Conservation (phyloP, 805 yeast species). For the Candida jianshihensis region DNA sequence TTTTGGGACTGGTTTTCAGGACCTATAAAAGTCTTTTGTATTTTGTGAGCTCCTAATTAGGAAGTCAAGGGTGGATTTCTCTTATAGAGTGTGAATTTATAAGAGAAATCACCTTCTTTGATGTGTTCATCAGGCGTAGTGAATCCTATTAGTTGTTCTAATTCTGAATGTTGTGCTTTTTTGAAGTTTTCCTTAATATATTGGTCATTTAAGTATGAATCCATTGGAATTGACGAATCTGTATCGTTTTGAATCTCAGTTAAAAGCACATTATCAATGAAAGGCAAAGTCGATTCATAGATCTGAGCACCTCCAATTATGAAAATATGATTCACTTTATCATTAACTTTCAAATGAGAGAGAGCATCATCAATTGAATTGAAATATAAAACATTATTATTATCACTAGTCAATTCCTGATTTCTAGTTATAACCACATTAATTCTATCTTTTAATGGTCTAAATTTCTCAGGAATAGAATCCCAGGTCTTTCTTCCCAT, state of each 20-base stretch:
- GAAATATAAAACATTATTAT: slow-evolving; percentile 26
- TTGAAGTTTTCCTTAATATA: slow-evolving; percentile 29
- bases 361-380: slow-evolving; percentile 40
- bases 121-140: slow-evolving; percentile 23
- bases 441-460: slow-evolving; percentile 72
- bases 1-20: too few species aligned
- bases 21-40: too few species aligned
- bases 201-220: slow-evolving; percentile 52
- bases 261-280: slow-evolving; percentile 51
- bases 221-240: slow-evolving; percentile 40
- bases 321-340: slow-evolving; percentile 51
- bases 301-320: slow-evolving; percentile 93
- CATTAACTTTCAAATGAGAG: slow-evolving; percentile 18
- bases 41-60: not conserved
- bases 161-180: slow-evolving; percentile 26
- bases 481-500: slow-evolving; percentile 98
- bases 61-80: slow-evolving; percentile 13
- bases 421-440: slow-evolving; percentile 69
- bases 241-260: slow-evolving; percentile 53
- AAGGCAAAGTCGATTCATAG: slow-evolving; percentile 45
- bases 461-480: slow-evolving; percentile 75
- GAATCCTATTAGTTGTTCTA: slow-evolving; percentile 33
- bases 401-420: slow-evolving; percentile 14
- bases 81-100: slow-evolving; percentile 57
- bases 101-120: slow-evolving; percentile 45